Base-by-base conservation (phyloP, 345 rosid species). In the Lepidium africanum region DNA sequence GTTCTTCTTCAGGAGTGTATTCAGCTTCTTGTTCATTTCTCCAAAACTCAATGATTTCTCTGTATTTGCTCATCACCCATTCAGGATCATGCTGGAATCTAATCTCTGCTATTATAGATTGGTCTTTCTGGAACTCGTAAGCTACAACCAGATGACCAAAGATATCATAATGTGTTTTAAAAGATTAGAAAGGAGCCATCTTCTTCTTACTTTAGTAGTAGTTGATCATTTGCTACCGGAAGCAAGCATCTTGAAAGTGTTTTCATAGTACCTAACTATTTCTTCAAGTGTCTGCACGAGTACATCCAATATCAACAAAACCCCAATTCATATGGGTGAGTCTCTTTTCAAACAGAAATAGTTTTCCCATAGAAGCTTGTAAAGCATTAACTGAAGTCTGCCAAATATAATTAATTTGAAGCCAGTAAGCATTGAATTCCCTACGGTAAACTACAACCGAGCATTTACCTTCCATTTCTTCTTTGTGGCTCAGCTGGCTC, bases 321-420 rank as follows among this genome's bases (percentile, higher is more conserved):
- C 17, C 10, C 11, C 35, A 37, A 11, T 12, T 15, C n/a, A 3
- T 46, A 23, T 35, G 54, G 52, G 14, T 60, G 21, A 6, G 6
- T 60, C 54, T n/a, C n/a, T n/a, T n/a, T n/a, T 60, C 80, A 91
- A 69, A 19, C 87, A 81, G 77, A 85, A 91, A 76, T 69, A 86
- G 54, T 81, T 63, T 67, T 92, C 98, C 92, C 94, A 92, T 75
- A 92, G 64, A 62, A 76, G 68, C 80, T 89, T 92, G 84, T 92
- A 92, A 69, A 88, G 84, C 98, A 89, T 89, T 38, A 92, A 70
- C 39, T 91, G 96, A 62, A 92, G 73, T 80, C 98, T 92, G 79
- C 40, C 33, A 76, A 53, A 35, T 25, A 25, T 33, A 2, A 10
- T 7, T 32, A 40, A 45, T 8, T 6, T 13, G 56, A 23, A 4